Evolutionary conservation across 2,329 filamentous ascomycete genomes (phyloP).

Genomic region (Penicillium sp.): DNA sequence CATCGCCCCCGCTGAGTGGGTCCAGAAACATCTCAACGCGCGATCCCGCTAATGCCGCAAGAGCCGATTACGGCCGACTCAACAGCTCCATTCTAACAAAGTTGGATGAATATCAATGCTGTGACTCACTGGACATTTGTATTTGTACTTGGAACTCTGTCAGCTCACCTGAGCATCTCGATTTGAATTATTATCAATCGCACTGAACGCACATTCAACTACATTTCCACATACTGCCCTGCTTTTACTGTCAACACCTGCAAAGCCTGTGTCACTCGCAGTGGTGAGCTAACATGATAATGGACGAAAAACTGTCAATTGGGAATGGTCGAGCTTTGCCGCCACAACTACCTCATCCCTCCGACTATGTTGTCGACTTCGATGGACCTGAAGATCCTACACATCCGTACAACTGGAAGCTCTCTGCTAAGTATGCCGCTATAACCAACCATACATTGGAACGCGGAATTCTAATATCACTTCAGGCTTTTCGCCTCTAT

Average conservation of each 20-base stretch:
- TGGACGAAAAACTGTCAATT: constrained; percentile 13
- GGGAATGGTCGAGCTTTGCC: constrained; percentile 49
- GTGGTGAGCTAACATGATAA: not conserved
- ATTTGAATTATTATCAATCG: not conserved
- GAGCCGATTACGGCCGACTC: not conserved
- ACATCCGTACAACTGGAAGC: constrained; percentile 53
- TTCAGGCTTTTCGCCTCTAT: constrained; percentile 22
- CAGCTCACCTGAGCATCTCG: not conserved
- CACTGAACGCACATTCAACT: not conserved
- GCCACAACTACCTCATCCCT: constrained; percentile 46
- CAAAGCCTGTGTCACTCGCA: not conserved
- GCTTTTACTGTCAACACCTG: not conserved
- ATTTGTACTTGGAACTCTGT: not conserved
- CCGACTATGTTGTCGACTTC: constrained; percentile 56
- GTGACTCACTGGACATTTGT: not conserved
- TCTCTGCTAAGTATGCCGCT: constrained; percentile 43
- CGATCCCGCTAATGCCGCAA: constrained; percentile 5
- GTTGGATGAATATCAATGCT: not conserved
- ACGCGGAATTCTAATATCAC: not conserved
- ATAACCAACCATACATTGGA: not conserved
- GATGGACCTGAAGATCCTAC: constrained; percentile 51
- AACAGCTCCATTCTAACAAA: not conserved
- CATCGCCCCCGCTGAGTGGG: not conserved
- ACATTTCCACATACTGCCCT: not conserved
- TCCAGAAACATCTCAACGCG: not conserved